These are phyloP conservation scores for Groenewaldozyma salmanticensis DNA, from an alignment of 805 yeast genomes.

Conservation along the genomic window DNA sequence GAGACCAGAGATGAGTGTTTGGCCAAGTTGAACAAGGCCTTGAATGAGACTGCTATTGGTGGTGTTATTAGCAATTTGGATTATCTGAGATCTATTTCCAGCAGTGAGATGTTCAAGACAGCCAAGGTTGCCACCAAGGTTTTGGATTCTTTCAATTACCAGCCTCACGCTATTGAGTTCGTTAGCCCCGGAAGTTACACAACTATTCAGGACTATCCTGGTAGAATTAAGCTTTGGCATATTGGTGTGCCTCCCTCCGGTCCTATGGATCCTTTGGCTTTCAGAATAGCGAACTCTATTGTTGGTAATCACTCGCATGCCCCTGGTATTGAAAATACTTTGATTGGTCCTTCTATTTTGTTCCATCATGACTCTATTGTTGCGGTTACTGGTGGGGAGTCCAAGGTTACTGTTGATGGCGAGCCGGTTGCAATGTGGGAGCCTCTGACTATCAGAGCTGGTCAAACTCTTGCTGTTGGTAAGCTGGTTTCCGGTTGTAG, in stretches of 20 bases:
- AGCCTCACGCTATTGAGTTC: conserved; percentile 78
- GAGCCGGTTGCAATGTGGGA: conserved; percentile 49
- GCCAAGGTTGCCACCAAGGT: conserved; percentile 84
- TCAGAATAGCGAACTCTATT: conserved; percentile 78
- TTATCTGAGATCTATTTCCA: conserved; percentile 76
- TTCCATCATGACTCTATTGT: conserved; percentile 76
- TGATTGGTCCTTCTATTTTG: conserved; percentile 74
- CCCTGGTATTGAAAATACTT: conserved; percentile 85
- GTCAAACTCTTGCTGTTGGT: conserved; percentile 74
- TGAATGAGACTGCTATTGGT: conserved; percentile 74
- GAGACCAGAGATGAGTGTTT: conserved; percentile 80
- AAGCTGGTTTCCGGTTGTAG: conserved; percentile 78
- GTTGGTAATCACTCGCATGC: conserved; percentile 79
- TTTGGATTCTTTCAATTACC: conserved; percentile 69
- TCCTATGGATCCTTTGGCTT: conserved; percentile 92
- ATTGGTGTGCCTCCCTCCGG: conserved; percentile 98
- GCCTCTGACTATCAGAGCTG: conserved; percentile 62
- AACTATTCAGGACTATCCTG: conserved; percentile 93
- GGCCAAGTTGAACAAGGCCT: conserved; percentile 62
- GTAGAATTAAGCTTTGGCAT: conserved; percentile 77
- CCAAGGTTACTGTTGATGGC: conserved; percentile 58
- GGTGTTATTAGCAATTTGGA: conserved; percentile 90
- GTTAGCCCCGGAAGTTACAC: conserved; percentile 89
- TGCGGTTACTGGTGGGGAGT: conserved; percentile 82
- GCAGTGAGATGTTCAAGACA: conserved; percentile 71